These are phyloP conservation scores for Elaeagnus macrophylla DNA, from an alignment of 306 rosid species.

Conservation along the genomic window DNA sequence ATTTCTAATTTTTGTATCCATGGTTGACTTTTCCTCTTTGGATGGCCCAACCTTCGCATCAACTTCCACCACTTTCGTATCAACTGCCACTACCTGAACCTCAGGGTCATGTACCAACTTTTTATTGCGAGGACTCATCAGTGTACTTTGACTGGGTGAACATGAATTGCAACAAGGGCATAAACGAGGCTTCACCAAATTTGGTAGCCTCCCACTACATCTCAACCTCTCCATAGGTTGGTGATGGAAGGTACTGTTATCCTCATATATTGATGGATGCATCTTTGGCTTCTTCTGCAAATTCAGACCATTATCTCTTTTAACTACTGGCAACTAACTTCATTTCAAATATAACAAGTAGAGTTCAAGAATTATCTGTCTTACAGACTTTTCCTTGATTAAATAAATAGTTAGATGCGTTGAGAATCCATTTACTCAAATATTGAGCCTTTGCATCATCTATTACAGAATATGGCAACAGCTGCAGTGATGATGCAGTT, in stretches of 20 bases:
- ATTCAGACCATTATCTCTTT: constrained; percentile 21
- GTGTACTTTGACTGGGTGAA: constrained; percentile 22
- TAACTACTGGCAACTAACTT: constrained; percentile 8
- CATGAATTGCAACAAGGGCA: constrained; percentile 47
- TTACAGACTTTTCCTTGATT: no score
- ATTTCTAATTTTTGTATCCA: constrained; percentile 2
- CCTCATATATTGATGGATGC: constrained; percentile 82
- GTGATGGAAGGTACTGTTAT: constrained; percentile 25
- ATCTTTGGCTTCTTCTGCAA: constrained; percentile 80
- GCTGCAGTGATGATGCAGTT: no score
- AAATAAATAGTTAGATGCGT: no score
- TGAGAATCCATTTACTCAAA: no score
- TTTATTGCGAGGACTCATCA: constrained; percentile 8
- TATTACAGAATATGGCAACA: no score
- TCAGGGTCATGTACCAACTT: constrained; percentile 25
- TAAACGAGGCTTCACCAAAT: constrained; percentile 25
- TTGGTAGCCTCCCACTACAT: constrained; percentile 41
- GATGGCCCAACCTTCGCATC: constrained; percentile 21
- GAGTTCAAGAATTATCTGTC: neutral
- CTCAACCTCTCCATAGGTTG: constrained; percentile 37
- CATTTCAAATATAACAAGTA: constrained; percentile 6
- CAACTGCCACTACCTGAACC: neutral
- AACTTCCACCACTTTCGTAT: no score
- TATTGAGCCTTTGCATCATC: no score
- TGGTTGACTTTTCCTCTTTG: constrained; percentile 12